Percentiles rank a stretch among this genome's conserved stretches.
phyloP scores from a whole-genome alignment of 352 stramenopile species.

The Pythium angustatum region DNA sequence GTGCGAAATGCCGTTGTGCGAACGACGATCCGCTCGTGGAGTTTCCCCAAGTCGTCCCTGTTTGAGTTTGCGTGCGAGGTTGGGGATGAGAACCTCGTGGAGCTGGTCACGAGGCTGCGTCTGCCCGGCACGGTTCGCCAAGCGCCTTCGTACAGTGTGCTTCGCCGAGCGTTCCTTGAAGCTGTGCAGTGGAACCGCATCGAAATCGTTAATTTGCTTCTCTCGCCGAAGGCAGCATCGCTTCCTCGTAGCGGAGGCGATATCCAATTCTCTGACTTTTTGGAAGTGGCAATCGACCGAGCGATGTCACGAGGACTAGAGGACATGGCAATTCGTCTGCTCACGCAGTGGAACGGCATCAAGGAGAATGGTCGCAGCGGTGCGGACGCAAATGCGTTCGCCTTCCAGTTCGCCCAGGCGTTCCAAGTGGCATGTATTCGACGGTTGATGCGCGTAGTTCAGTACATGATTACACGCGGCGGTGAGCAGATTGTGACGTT shows the following conservation, averaged over 20 bases:
- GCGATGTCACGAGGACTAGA: constrained; percentile 60
- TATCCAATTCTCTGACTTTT: constrained; percentile 44
- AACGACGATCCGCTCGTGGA: constrained; percentile 28
- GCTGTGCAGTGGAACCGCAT: constrained; percentile 62
- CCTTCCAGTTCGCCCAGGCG: constrained; percentile 65
- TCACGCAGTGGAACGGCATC: constrained; percentile 49
- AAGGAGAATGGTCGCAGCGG: constrained; percentile 39
- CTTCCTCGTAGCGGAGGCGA: constrained; percentile 3
- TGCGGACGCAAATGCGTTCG: constrained; percentile 45
- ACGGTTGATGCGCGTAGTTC: constrained; percentile 37
- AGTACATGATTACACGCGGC: constrained; percentile 55
- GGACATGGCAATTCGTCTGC: constrained; percentile 57
- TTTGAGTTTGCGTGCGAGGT: constrained; percentile 33
- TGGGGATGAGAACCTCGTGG: constrained; percentile 23
- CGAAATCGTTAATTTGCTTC: constrained; percentile 45
- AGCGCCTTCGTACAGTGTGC: constrained; percentile 36
- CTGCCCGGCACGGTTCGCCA: constrained; percentile 16
- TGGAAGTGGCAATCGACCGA: constrained; percentile 59
- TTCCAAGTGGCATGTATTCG: constrained; percentile 72
- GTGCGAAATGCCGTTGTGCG: constrained; percentile 10
- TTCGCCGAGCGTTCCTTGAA: constrained; percentile 58
- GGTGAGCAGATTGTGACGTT: constrained; percentile 57
- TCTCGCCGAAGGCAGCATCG: constrained; percentile 7
- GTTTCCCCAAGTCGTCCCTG: constrained; percentile 26
- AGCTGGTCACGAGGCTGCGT: constrained; percentile 18